phyloP scores from a whole-genome alignment of 2,329 filamentous ascomycete species.

The Colletotrichum sp. region DNA sequence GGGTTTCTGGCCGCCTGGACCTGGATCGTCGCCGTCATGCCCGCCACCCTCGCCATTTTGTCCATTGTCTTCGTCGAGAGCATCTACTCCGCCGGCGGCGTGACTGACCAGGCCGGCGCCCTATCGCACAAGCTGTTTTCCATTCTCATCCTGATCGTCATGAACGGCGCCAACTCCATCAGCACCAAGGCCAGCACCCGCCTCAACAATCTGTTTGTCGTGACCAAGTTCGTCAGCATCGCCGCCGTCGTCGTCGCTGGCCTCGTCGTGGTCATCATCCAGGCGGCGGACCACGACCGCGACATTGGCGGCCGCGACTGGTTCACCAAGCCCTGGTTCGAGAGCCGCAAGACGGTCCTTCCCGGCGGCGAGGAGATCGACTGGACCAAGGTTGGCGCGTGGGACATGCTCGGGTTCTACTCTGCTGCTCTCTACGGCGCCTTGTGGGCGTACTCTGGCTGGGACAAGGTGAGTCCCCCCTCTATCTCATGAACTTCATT shows the following conservation, averaged over 20 bases:
- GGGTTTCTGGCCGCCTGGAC: conserved; percentile 71
- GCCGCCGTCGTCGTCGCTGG: conserved; percentile 53
- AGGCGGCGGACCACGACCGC: conserved; percentile 37
- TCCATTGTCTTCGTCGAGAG: conserved; percentile 69
- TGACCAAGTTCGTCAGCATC: conserved; percentile 57
- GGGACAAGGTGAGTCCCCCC: conserved; percentile 60
- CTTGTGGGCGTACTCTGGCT: conserved; percentile 69
- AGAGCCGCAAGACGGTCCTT: conserved; percentile 50
- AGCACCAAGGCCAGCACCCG: conserved; percentile 60
- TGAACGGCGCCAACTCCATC: conserved; percentile 58
- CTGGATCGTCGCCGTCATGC: conserved; percentile 69
- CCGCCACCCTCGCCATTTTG: conserved; percentile 67
- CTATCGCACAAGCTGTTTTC: conserved; percentile 57
- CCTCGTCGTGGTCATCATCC: conserved; percentile 48
- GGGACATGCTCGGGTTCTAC: conserved; percentile 65
- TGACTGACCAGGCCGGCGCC: conserved; percentile 47
- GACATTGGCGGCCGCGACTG: conserved; percentile 55
- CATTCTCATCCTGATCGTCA: conserved; percentile 48
- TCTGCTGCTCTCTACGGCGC: conserved; percentile 66
- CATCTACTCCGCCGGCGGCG: conserved; percentile 57
- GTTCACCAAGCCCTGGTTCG: conserved; percentile 60
- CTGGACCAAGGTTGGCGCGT: conserved; percentile 53
- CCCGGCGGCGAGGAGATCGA: conserved; percentile 55
- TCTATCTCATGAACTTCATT: neutral
- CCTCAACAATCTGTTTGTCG: conserved; percentile 61